phyloP scores from a whole-genome alignment of 1,284 basidiomycete species.

The Ustilago trichophora region DNA sequence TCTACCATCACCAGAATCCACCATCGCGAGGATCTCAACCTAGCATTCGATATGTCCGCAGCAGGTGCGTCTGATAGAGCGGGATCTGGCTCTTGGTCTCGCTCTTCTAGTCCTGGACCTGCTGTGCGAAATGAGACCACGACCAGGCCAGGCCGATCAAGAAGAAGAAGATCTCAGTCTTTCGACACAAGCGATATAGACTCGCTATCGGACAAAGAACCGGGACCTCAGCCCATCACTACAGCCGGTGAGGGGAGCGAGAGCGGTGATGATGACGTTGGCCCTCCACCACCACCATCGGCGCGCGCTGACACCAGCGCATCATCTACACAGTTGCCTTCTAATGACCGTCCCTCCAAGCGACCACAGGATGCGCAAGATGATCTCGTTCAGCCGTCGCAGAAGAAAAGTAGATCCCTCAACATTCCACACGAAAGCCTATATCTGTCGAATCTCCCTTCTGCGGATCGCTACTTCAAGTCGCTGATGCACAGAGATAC shows the following conservation, averaged over 20 bases:
- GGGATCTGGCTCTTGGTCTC: neutral
- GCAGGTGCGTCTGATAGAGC: too few species aligned
- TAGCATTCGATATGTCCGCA: too few species aligned
- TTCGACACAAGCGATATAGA: slow-evolving; percentile 27
- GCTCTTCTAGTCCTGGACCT: slow-evolving; percentile 13
- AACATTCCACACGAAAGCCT: slow-evolving; percentile 77
- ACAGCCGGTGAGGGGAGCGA: neutral
- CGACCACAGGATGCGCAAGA: slow-evolving; percentile 2
- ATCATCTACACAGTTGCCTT: neutral
- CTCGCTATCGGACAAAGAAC: slow-evolving; percentile 8
- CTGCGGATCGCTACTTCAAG: slow-evolving; percentile 91
- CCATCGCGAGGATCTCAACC: too few species aligned
- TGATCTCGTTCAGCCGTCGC: neutral
- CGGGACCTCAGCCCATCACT: slow-evolving; percentile 7
- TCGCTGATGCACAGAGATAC: slow-evolving; percentile 98
- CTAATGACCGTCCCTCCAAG: slow-evolving; percentile 3
- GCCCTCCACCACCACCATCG: slow-evolving; percentile 20
- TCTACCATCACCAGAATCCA: too few species aligned
- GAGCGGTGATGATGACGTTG: slow-evolving; percentile 14
- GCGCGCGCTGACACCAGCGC: neutral
- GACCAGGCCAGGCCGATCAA: neutral
- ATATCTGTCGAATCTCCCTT: slow-evolving; percentile 89
- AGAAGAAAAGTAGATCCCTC: slow-evolving; percentile 30
- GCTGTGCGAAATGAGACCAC: neutral
- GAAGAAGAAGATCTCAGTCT: slow-evolving; percentile 16